Conservation (phyloP, 2,329 filamentous ascomycete species). For the Xylaria sp. region DNA sequence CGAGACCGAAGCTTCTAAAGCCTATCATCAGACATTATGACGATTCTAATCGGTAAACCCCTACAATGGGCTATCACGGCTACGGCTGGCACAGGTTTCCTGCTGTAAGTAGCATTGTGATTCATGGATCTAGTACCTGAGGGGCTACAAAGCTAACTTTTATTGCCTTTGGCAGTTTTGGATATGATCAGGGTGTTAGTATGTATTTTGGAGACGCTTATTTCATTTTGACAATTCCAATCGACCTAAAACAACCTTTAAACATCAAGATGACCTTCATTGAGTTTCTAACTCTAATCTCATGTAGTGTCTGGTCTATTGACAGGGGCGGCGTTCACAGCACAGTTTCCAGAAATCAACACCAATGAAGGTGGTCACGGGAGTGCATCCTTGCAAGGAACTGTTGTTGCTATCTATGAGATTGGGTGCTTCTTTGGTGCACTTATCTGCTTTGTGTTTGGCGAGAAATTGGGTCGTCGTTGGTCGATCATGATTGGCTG, state of each 20-base stretch:
- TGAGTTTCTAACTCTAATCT: not conserved
- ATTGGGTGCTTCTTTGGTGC: constrained; percentile 69
- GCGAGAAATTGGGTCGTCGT: constrained; percentile 51
- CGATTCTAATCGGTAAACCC: constrained; percentile 22
- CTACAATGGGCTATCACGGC: constrained; percentile 29
- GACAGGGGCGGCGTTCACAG: constrained; percentile 22
- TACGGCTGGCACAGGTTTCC: constrained; percentile 27
- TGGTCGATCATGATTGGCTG: constrained; percentile 51
- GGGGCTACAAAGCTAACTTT: not conserved
- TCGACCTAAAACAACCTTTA: not conserved
- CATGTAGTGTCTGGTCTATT: constrained; percentile 19
- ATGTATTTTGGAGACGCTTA: not conserved
- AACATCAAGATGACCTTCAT: not conserved
- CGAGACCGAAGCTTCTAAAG: not conserved
- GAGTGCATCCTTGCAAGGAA: constrained; percentile 49
- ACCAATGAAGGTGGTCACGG: constrained; percentile 11
- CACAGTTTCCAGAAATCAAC: constrained; percentile 25
- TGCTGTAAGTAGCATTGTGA: constrained; percentile 23
- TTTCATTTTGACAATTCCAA: not conserved
- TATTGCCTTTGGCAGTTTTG: not conserved
- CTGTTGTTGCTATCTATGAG: constrained; percentile 68
- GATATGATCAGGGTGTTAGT: constrained; percentile 25
- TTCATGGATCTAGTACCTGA: not conserved
- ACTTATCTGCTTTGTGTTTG: constrained; percentile 49
- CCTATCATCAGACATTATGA: constrained; percentile 2